Evolutionary conservation across 2,329 filamentous ascomycete species (phyloP).

Genomic region (Epichloe amarillans): DNA sequence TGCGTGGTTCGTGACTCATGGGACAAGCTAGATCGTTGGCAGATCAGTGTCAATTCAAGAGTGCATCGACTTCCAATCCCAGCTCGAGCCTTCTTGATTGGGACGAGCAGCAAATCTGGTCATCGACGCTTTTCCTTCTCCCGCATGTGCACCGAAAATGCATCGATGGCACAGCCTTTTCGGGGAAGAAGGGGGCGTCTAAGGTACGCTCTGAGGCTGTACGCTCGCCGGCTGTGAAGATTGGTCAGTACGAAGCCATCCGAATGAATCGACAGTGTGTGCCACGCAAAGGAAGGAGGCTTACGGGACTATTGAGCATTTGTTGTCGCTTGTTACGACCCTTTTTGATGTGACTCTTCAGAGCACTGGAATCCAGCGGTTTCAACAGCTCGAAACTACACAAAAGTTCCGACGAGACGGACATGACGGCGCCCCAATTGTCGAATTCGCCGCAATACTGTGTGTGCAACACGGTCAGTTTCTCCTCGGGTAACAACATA

Average conservation of each 20-base stretch:
- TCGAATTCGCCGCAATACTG: constrained; percentile 98
- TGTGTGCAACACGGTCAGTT: constrained; percentile 21
- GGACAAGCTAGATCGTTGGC: background rate
- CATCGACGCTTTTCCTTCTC: background rate
- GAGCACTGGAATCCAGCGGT: constrained; percentile 83
- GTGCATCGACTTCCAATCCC: background rate
- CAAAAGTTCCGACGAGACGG: constrained; percentile 80
- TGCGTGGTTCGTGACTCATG: background rate
- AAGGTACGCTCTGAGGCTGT: constrained; percentile 35
- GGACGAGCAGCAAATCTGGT: background rate
- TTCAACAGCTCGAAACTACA: constrained; percentile 97
- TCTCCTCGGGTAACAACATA: background rate
- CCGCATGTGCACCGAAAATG: background rate
- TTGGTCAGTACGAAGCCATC: constrained; percentile 1
- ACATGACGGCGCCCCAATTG: constrained; percentile 99
- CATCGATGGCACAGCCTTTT: background rate
- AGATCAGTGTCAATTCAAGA: background rate
- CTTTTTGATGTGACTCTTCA: constrained; percentile 99
- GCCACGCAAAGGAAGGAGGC: constrained; percentile 23
- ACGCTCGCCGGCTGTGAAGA: constrained; percentile 36
- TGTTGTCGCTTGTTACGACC: constrained; percentile 86
- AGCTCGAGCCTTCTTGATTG: background rate
- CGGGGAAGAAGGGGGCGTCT: background rate
- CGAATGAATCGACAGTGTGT: background rate
- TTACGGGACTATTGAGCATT: constrained; percentile 91